A percentile compares a stretch with the other conserved stretches of the same genome.
phyloP scores from a whole-genome alignment of 768 basidiomycete genomes.

The Lentinula sp. region DNA sequence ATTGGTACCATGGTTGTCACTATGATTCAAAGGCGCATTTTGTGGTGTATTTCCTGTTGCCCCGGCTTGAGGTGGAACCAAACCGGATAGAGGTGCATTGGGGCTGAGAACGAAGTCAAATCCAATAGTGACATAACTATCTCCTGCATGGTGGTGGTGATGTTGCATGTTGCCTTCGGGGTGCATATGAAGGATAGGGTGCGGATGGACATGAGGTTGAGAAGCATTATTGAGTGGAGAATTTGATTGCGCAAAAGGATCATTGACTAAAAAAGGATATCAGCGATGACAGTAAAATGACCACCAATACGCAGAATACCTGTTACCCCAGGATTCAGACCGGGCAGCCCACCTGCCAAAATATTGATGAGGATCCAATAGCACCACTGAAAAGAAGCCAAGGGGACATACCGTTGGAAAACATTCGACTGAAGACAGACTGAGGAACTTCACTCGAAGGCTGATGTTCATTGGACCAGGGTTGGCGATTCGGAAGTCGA shows the following conservation, averaged over 20 bases:
- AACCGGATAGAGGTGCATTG: not conserved
- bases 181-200: not conserved
- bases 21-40: not conserved
- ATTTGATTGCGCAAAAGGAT: not conserved
- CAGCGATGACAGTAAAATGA: not conserved
- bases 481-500: not conserved
- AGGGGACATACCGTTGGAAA: not conserved
- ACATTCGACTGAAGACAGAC: not conserved
- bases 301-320: not conserved
- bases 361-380: not conserved
- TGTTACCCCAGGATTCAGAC: not conserved
- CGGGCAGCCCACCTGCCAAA: not conserved
- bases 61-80: not conserved
- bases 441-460: not conserved
- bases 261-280: not conserved
- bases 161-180: not conserved
- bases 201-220: not conserved
- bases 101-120: slow-evolving; percentile 3
- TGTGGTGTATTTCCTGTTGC: not conserved
- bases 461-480: not conserved
- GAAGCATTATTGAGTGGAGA: not conserved
- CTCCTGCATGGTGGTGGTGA: not conserved
- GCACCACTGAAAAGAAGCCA: not conserved
- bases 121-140: not conserved
- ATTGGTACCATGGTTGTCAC: not conserved